Conservation (phyloP, 202 grass and related monocot genomes). For the Schoenoplectus tabernaemontani region DNA sequence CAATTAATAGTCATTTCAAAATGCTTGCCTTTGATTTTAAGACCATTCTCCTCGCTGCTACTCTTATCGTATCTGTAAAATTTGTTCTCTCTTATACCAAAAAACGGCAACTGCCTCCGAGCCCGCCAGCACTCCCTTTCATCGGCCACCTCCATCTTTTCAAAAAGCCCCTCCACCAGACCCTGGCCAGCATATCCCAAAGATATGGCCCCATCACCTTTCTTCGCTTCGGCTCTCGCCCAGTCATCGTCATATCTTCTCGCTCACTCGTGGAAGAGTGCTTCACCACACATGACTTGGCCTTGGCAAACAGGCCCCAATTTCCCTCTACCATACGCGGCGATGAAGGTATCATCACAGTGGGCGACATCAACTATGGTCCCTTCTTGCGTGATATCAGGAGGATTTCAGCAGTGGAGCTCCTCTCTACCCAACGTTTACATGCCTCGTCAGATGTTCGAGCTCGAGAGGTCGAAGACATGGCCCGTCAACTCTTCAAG, state of each 20-base stretch:
- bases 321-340: slow-evolving; percentile 17
- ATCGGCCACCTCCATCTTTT: slow-evolving; percentile 53
- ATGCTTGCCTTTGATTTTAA: not conserved
- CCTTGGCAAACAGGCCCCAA: slow-evolving; percentile 36
- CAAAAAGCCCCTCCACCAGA: slow-evolving; percentile 41
- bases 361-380: slow-evolving; percentile 35
- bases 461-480: slow-evolving; percentile 13
- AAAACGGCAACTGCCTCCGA: slow-evolving; percentile 10
- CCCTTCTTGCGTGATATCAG: slow-evolving; percentile 37
- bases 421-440: slow-evolving; percentile 28
- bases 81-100: not conserved
- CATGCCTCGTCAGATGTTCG: slow-evolving; percentile 23
- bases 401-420: slow-evolving; percentile 36
- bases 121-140: slow-evolving; percentile 30
- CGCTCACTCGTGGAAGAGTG: slow-evolving; percentile 30
- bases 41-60: not conserved
- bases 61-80: slow-evolving; percentile 20
- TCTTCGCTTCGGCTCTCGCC: slow-evolving; percentile 32
- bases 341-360: slow-evolving; percentile 11
- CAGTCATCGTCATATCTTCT: slow-evolving; percentile 32
- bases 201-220: slow-evolving; percentile 22
- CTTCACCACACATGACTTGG: slow-evolving; percentile 22
- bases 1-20: not conserved
- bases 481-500: not conserved
- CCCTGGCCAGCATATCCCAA: slow-evolving; percentile 25